Conservation (phyloP, 2,329 filamentous ascomycete genomes). For the Sporothrix dimorphospora region DNA sequence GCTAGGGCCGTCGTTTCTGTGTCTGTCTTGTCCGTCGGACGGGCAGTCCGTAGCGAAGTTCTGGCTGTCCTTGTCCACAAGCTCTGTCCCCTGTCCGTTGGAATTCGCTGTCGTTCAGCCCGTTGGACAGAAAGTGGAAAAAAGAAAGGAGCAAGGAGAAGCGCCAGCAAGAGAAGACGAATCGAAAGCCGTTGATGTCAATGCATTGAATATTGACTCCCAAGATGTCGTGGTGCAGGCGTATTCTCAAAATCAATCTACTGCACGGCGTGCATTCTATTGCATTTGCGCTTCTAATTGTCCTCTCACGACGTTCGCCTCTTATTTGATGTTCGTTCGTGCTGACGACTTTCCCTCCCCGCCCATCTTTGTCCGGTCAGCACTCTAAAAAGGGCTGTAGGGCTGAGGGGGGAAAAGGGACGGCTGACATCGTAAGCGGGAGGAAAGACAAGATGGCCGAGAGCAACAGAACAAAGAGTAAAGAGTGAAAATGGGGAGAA, state of each 20-base stretch:
- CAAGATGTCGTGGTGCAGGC: neutral
- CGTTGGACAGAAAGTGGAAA: conserved; percentile 4
- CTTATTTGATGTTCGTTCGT: neutral
- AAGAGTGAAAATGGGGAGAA: neutral
- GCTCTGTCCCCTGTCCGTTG: too few relatives aligned
- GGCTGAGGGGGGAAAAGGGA: conserved; percentile 6
- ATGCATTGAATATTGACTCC: conserved; percentile 1
- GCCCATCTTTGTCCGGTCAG: neutral
- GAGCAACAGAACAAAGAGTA: neutral
- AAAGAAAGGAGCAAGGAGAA: neutral
- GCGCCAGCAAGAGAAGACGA: neutral
- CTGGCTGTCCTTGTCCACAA: neutral
- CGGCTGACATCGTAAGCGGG: conserved; percentile 9
- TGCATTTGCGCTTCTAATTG: neutral
- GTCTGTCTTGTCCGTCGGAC: conserved; percentile 1
- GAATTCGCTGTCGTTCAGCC: too few relatives aligned
- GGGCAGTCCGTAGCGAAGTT: neutral
- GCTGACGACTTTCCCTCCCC: neutral
- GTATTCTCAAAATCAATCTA: neutral
- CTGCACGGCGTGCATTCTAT: neutral
- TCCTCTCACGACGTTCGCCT: neutral
- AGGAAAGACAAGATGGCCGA: neutral
- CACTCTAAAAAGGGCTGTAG: conserved; percentile 23
- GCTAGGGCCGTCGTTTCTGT: neutral
- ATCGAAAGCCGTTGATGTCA: neutral